Percentiles rank a stretch among this genome's conserved stretches.
Conservation (phyloP, 1,139 yeast genomes). For the Saccharomyces pastorianus region DNA sequence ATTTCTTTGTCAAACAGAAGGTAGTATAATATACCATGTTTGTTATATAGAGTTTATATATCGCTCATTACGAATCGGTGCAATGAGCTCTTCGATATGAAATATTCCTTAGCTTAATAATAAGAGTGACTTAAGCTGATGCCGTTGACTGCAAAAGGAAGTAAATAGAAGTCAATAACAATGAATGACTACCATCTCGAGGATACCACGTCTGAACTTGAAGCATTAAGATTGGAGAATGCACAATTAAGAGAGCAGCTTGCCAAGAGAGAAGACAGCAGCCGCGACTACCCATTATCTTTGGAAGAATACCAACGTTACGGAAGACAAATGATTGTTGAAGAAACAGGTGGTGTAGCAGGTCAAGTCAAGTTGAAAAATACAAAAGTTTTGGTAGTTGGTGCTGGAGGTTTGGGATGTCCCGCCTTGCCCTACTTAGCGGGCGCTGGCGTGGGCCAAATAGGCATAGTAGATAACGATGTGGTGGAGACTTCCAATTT, state of each 20-base stretch:
- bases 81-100: neutral
- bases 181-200: neutral
- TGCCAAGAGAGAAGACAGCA: neutral
- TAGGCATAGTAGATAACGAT: conserved; percentile 88
- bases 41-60: neutral
- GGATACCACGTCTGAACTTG: conserved; percentile 12
- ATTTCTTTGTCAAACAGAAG: conserved; percentile 57
- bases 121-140: neutral
- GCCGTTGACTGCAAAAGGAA: neutral
- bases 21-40: conserved; percentile 33
- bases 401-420: conserved; percentile 96
- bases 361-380: conserved; percentile 54
- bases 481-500: conserved; percentile 74
- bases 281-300: conserved; percentile 16
- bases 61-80: neutral
- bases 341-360: conserved; percentile 35
- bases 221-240: conserved; percentile 23
- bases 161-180: neutral
- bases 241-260: conserved; percentile 17
- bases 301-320: conserved; percentile 69
- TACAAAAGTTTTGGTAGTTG: conserved; percentile 65
- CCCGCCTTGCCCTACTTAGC: conserved; percentile 81
- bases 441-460: conserved; percentile 79
- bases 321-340: conserved; percentile 94
- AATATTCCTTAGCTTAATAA: neutral